These are phyloP conservation scores for Dioszegia hungarica DNA, from an alignment of 768 basidiomycete genomes.

Conservation along the genomic window DNA sequence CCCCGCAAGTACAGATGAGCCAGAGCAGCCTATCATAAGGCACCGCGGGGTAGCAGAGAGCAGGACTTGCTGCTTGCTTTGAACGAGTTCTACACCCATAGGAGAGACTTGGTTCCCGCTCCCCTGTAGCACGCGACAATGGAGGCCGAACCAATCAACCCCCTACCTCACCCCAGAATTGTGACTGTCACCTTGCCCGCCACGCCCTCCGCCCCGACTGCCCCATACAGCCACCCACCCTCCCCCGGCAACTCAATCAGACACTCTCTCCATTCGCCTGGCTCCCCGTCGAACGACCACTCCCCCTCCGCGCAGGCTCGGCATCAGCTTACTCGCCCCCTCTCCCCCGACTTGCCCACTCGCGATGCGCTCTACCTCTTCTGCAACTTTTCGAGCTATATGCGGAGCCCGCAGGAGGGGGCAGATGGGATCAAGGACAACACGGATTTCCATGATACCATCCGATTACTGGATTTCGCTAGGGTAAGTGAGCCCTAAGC, in stretches of 20 bases:
- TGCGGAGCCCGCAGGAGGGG: conserved; percentile 41
- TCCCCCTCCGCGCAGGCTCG: conserved; percentile 10
- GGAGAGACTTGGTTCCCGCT: no score
- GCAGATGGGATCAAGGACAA: conserved; percentile 28
- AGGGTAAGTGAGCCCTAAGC: conserved; percentile 25
- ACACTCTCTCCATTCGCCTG: neutral
- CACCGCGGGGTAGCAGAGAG: no score
- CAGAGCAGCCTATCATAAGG: no score
- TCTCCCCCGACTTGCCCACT: conserved; percentile 42
- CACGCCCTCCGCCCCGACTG: neutral
- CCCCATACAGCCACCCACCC: neutral
- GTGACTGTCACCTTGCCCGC: neutral
- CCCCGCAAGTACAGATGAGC: no score
- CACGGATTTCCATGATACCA: conserved; percentile 40
- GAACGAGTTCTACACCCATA: no score
- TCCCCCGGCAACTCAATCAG: neutral
- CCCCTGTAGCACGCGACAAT: neutral
- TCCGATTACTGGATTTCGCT: conserved; percentile 43
- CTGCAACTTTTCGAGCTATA: conserved; percentile 43
- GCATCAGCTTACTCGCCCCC: conserved; percentile 15
- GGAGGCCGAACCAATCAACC: neutral
- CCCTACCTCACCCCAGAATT: conserved; percentile 1
- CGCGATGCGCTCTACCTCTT: conserved; percentile 46
- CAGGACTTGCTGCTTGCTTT: no score
- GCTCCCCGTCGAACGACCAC: neutral